Conservation (phyloP, 495 filamentous ascomycete genomes). For the Glutinoglossum americanum region DNA sequence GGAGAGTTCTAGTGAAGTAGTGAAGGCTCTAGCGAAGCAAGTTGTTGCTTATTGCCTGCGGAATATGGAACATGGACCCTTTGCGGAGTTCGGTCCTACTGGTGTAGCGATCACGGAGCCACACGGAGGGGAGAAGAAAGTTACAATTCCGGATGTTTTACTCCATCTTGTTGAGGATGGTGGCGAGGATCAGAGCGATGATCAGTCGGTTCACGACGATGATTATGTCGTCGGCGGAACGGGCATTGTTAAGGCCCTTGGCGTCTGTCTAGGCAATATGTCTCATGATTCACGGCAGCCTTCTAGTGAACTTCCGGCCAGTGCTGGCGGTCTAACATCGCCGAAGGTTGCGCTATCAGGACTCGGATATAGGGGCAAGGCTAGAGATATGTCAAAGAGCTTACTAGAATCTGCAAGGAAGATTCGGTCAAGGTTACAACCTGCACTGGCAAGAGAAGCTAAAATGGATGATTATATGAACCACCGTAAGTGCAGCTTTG, state of each 20-base stretch:
- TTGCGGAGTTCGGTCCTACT: slow-evolving; percentile 19
- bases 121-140: slow-evolving; percentile 16
- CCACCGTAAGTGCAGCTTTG: slow-evolving; percentile 40
- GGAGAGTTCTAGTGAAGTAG: slow-evolving; percentile 57
- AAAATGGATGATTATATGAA: slow-evolving; percentile 41
- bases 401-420: slow-evolving; percentile 67
- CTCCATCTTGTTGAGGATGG: slow-evolving; percentile 35
- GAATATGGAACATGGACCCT: slow-evolving; percentile 54
- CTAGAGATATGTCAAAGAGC: slow-evolving; percentile 83
- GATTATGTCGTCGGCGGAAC: slow-evolving; percentile 94
- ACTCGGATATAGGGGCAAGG: slow-evolving; percentile 34
- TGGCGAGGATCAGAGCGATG: slow-evolving; percentile 34
- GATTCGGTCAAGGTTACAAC: slow-evolving; percentile 64
- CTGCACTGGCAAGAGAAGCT: slow-evolving; percentile 61
- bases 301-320: slow-evolving; percentile 20
- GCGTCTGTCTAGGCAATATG: slow-evolving; percentile 68
- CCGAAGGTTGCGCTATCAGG: slow-evolving; percentile 25
- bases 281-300: slow-evolving; percentile 29
- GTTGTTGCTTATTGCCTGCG: slow-evolving; percentile 82
- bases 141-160: slow-evolving; percentile 29
- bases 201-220: slow-evolving; percentile 37
- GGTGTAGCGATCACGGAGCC: slow-evolving; percentile 9
- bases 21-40: slow-evolving; percentile 81
- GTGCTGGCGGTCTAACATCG: slow-evolving; percentile 31
- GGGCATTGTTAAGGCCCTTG: slow-evolving; percentile 81